Conservation (phyloP, 2,329 filamentous ascomycete species). For the Fusarium caatingaense region DNA sequence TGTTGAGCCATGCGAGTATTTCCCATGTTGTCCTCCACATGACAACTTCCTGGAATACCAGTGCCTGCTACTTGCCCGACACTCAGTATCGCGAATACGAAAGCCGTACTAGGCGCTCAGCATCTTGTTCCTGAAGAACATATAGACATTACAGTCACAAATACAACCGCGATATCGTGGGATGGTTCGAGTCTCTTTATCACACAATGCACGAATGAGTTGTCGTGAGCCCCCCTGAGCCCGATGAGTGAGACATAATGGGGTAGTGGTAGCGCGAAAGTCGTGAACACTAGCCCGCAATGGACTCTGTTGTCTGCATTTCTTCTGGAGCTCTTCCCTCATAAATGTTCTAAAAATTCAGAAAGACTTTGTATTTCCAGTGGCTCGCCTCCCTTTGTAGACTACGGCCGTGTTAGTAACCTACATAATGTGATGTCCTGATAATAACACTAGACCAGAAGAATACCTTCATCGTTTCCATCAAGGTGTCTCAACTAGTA, state of each 20-base stretch:
- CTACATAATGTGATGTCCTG: background rate
- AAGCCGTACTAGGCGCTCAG: background rate
- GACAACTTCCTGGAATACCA: background rate
- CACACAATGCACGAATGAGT: background rate
- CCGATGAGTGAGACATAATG: background rate
- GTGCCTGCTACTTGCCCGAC: background rate
- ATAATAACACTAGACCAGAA: background rate
- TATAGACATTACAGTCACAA: background rate
- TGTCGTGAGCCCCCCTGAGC: background rate
- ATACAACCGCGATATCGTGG: background rate
- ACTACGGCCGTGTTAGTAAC: background rate
- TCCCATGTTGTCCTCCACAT: background rate
- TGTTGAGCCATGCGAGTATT: background rate
- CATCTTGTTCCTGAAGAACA: background rate
- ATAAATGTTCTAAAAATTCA: too few relatives aligned
- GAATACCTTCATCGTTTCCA: background rate
- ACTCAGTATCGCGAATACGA: background rate
- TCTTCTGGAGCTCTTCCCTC: background rate
- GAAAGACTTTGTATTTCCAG: too few relatives aligned
- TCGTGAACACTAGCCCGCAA: background rate
- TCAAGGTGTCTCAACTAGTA: background rate
- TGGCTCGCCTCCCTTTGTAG: too few relatives aligned
- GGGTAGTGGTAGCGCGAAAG: background rate
- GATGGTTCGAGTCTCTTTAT: background rate
- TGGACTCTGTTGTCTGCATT: background rate